Base-by-base conservation (phyloP, 345 rosid species). In the Erysimum cheiranthoides region DNA sequence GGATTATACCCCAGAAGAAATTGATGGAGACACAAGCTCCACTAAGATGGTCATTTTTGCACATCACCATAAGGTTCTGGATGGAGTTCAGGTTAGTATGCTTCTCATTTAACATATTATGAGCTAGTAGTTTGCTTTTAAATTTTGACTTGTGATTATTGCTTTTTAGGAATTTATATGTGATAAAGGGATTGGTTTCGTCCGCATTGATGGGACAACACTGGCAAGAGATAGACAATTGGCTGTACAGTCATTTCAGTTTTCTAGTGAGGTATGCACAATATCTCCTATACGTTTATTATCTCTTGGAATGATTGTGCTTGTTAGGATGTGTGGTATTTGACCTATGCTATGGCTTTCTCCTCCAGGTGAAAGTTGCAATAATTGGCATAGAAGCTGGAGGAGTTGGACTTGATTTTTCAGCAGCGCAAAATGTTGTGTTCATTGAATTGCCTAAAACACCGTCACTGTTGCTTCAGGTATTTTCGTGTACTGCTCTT, bases 191-290 rank as follows among this genome's bases (percentile, higher is more conserved):
- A 79, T 94, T 67, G 77, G 80, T 69, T 94, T 94, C 73, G 86
- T 92, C 46, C 97, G 97, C 68, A 94, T 94, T 78, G 98, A 94
- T 90, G 98, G 98, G 79, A 90, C 66, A 51, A 90, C 98, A 5
- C 88, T 89, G 53, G 76, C 98, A 39, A 87, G 84, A 85, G 97
- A 94, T 75, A 87, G 98, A 81, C 95, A 94, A 75, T 79, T 85
- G 70, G 98, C 97, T 76, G 97, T 94, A 54, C 73, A 66, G 57
- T 84, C 87, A 60, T 94, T 92, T 75, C 85, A 84, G 79, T 85
- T 86, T 73, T 86, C 90, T 52, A 83, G 83, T 73, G 85, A 86
- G 92, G 98, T 75, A 68, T 40, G 82, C 73, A 30, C 56, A 71
- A 45, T 64, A 35, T 71, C 74, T 73, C 47, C 16, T 78, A 14